phyloP scores from a whole-genome alignment of 2,329 filamentous ascomycete genomes.

The Xylariaceae sp. region DNA sequence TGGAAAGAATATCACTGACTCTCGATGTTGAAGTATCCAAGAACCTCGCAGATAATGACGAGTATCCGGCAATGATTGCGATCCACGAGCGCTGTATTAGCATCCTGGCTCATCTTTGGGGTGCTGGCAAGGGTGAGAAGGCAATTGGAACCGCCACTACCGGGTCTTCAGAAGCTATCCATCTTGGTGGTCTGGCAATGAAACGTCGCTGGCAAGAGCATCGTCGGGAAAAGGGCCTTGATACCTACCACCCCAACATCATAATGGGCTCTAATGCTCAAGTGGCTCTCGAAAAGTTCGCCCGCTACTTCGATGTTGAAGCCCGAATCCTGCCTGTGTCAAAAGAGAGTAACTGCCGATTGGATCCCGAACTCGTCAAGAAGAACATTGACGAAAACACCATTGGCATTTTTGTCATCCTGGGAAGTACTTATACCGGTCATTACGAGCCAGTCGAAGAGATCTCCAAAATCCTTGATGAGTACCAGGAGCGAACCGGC shows the following conservation, averaged over 20 bases:
- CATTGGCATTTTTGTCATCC: constrained; percentile 76
- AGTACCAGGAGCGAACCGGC: constrained; percentile 66
- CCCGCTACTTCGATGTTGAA: constrained; percentile 77
- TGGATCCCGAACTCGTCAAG: constrained; percentile 69
- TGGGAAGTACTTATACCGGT: constrained; percentile 76
- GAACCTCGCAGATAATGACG: constrained; percentile 75
- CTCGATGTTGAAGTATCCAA: constrained; percentile 48
- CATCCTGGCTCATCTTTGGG: constrained; percentile 73
- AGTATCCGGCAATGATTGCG: constrained; percentile 63
- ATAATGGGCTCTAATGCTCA: constrained; percentile 78
- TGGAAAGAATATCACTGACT: neutral
- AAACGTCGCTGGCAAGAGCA: constrained; percentile 76
- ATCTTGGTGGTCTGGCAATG: constrained; percentile 75
- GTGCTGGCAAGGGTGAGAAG: constrained; percentile 64
- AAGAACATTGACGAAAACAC: constrained; percentile 78
- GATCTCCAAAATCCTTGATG: constrained; percentile 69
- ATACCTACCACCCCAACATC: constrained; percentile 71
- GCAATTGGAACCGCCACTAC: constrained; percentile 74
- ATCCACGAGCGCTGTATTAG: constrained; percentile 73
- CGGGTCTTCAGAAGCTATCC: constrained; percentile 59
- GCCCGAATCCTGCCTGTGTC: constrained; percentile 69
- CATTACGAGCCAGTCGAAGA: constrained; percentile 76
- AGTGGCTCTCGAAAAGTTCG: constrained; percentile 76
- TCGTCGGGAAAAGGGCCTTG: constrained; percentile 62
- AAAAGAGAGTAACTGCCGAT: constrained; percentile 63